These are phyloP conservation scores for Solanum hybrid DNA, from an alignment of 305 asterid species.

Conservation along the genomic window DNA sequence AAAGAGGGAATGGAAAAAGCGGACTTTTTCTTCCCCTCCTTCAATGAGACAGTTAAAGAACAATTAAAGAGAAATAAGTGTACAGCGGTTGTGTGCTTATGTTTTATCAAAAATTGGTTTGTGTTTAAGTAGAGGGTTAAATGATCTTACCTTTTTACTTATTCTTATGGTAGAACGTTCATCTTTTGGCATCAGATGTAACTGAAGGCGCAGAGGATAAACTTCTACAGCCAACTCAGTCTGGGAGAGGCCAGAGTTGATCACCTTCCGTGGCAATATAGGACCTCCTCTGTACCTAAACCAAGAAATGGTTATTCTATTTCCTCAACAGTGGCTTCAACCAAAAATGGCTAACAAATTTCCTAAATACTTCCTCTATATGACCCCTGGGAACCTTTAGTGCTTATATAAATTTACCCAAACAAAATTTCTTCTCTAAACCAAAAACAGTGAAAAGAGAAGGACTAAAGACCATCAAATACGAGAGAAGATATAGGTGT, in stretches of 20 bases:
- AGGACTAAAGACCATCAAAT: not conserved
- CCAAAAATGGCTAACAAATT: not conserved
- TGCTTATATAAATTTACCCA: not conserved
- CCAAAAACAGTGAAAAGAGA: not conserved
- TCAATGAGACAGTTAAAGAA: not conserved
- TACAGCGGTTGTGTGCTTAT: not conserved
- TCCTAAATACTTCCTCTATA: not conserved
- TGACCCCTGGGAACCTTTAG: not conserved
- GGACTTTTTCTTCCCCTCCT: not conserved
- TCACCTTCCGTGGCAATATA: conserved; percentile 76
- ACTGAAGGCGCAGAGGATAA: conserved; percentile 87
- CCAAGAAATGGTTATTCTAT: conserved; percentile 16
- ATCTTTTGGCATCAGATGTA: conserved; percentile 86
- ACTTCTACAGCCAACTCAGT: conserved; percentile 95
- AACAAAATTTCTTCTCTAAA: not conserved
- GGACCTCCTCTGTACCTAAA: conserved; percentile 99
- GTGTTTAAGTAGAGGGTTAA: not conserved
- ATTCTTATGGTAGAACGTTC: conserved; percentile 69
- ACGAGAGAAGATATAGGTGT: not conserved
- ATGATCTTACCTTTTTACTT: conserved; percentile 72
- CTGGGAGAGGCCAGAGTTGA: conserved; percentile 78
- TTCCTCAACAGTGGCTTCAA: conserved; percentile 1
- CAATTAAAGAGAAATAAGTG: not conserved
- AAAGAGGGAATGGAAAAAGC: not conserved
- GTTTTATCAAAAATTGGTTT: not conserved